Conservation (phyloP, 2,329 filamentous ascomycete species). For the Mollisiaceae sp. region DNA sequence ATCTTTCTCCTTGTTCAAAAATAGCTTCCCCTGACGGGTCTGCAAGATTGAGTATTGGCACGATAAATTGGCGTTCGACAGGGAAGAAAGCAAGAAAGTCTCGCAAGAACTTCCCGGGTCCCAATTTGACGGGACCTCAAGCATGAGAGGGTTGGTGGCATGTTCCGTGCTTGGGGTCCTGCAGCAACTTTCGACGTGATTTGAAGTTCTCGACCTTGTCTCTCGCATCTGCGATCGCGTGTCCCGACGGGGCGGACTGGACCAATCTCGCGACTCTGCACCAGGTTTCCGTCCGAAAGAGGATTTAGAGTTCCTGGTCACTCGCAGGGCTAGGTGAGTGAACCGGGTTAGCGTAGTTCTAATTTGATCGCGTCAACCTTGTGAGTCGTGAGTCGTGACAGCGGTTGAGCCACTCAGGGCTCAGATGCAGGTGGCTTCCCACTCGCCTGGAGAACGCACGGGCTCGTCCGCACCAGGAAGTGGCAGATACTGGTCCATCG, state of each 20-base stretch:
- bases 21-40: background rate
- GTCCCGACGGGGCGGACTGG: background rate
- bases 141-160: background rate
- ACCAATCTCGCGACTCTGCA: background rate
- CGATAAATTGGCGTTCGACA: too few relatives aligned
- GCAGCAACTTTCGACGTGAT: background rate
- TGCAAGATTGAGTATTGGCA: background rate
- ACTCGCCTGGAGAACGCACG: background rate
- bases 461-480: background rate
- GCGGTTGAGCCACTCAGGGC: background rate
- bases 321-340: background rate
- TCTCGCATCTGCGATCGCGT: background rate
- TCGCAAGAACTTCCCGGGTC: background rate
- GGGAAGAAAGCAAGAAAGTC: background rate
- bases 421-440: background rate
- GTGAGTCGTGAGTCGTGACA: too few relatives aligned
- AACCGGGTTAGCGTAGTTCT: background rate
- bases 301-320: background rate
- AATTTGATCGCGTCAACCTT: background rate
- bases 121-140: background rate
- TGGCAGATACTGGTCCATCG: too few relatives aligned
- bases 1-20: slow-evolving; percentile 2
- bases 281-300: background rate
- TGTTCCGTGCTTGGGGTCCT: background rate
- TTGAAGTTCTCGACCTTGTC: background rate